Evolutionary conservation across 2,329 filamentous ascomycete species (phyloP).

Genomic region (Xylaria sp.): DNA sequence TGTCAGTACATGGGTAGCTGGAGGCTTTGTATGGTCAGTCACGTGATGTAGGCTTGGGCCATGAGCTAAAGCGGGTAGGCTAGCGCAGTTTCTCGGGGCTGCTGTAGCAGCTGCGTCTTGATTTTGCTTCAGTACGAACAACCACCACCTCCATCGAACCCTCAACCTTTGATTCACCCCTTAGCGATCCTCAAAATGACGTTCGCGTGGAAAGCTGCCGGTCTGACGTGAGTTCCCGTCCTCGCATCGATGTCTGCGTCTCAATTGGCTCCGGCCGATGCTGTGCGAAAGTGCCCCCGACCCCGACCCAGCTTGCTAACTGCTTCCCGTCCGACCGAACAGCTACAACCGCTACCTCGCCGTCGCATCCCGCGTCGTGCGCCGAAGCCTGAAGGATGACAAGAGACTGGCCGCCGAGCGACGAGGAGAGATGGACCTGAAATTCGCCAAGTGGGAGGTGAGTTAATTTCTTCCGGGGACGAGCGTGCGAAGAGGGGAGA

Average conservation of each 20-base stretch:
- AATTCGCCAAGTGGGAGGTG: constrained; percentile 95
- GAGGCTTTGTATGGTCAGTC: constrained; percentile 1
- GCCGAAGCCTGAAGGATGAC: constrained; percentile 95
- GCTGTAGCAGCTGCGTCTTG: constrained; percentile 12
- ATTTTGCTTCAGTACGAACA: constrained; percentile 32
- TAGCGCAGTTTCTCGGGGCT: constrained; percentile 19
- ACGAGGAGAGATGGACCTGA: constrained; percentile 85
- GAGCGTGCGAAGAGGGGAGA: constrained; percentile 1
- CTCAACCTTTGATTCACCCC: constrained; percentile 32
- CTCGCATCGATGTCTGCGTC: constrained; percentile 1
- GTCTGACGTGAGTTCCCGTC: constrained; percentile 76
- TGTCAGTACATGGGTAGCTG: no score
- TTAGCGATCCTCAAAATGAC: constrained; percentile 72
- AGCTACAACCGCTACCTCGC: constrained; percentile 99
- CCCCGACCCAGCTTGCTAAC: constrained; percentile 37
- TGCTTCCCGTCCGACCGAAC: constrained; percentile 33
- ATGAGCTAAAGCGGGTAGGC: constrained; percentile 3
- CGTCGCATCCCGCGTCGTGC: constrained; percentile 90
- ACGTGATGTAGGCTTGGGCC: constrained; percentile 16
- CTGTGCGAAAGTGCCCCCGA: constrained; percentile 1
- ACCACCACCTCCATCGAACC: constrained; percentile 39
- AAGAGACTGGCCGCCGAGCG: constrained; percentile 86
- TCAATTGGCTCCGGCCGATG: constrained; percentile 1
- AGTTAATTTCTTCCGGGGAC: constrained; percentile 54
- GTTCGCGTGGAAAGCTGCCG: constrained; percentile 98